phyloP scores from a whole-genome alignment of 352 stramenopile species.

The Phytophthora pisi region DNA sequence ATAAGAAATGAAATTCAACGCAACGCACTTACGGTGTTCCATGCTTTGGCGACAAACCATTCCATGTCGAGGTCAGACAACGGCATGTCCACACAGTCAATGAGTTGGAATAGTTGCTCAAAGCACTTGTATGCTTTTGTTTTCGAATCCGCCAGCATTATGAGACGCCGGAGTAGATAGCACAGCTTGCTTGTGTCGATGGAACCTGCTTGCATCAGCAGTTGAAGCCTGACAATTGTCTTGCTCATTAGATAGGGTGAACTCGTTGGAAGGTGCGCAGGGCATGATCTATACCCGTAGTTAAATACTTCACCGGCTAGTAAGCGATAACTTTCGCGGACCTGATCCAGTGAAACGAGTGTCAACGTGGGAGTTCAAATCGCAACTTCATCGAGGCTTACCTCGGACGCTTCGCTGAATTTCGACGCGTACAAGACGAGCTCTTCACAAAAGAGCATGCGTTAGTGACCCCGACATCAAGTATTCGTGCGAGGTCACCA shows the following conservation, averaged over 20 bases:
- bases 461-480: neutral
- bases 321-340: slow-evolving; percentile 52
- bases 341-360: slow-evolving; percentile 30
- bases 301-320: slow-evolving; percentile 73
- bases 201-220: slow-evolving; percentile 51
- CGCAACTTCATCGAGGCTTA: slow-evolving; percentile 11
- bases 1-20: neutral
- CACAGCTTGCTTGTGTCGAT: slow-evolving; percentile 44
- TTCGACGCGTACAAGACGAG: slow-evolving; percentile 62
- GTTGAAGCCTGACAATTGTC: slow-evolving; percentile 51
- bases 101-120: slow-evolving; percentile 65
- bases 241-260: neutral
- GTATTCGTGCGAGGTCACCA: neutral
- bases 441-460: slow-evolving; percentile 36
- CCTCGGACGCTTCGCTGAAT: slow-evolving; percentile 57
- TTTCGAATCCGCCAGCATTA: slow-evolving; percentile 58
- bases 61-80: slow-evolving; percentile 61
- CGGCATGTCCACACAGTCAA: slow-evolving; percentile 49
- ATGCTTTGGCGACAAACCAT: slow-evolving; percentile 77
- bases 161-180: slow-evolving; percentile 70
- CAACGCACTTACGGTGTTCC: slow-evolving; percentile 66
- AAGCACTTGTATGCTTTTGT: slow-evolving; percentile 57
- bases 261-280: neutral
- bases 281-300: slow-evolving; percentile 43
- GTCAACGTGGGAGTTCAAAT: slow-evolving; percentile 6